These are phyloP conservation scores for Alternaria sp. DNA, from an alignment of 2,329 filamentous ascomycete genomes.

Conservation along the genomic window DNA sequence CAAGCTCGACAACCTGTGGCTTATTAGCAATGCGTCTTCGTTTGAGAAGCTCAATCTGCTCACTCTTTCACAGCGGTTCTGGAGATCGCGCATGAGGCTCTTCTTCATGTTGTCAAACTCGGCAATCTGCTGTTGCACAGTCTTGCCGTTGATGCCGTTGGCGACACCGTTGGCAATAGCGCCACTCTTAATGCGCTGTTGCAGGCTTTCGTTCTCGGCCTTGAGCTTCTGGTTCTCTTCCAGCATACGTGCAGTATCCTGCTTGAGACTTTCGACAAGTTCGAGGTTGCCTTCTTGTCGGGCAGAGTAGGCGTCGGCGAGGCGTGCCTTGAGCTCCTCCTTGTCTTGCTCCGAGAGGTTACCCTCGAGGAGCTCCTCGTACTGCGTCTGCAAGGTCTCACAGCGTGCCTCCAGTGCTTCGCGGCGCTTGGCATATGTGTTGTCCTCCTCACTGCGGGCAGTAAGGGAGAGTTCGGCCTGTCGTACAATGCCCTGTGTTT, in stretches of 20 bases:
- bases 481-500: slow-evolving; percentile 89
- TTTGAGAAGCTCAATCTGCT: slow-evolving; percentile 26
- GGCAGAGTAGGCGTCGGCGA: slow-evolving; percentile 78
- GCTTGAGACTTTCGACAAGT: slow-evolving; percentile 77
- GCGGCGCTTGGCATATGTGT: slow-evolving; percentile 68
- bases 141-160: slow-evolving; percentile 76
- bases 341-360: slow-evolving; percentile 80
- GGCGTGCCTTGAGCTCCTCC: slow-evolving; percentile 80
- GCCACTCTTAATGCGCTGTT: slow-evolving; percentile 73
- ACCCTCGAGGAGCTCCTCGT: slow-evolving; percentile 80
- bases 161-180: slow-evolving; percentile 65
- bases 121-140: slow-evolving; percentile 94
- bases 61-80: slow-evolving; percentile 94
- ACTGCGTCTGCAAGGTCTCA: slow-evolving; percentile 76
- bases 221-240: slow-evolving; percentile 84
- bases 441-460: slow-evolving; percentile 69
- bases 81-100: slow-evolving; percentile 96
- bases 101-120: slow-evolving; percentile 99
- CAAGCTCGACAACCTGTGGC: slow-evolving; percentile 79
- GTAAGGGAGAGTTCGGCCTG: slow-evolving; percentile 89
- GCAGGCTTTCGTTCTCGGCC: slow-evolving; percentile 79
- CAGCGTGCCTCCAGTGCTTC: slow-evolving; percentile 80
- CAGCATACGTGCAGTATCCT: slow-evolving; percentile 76
- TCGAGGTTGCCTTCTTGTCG: slow-evolving; percentile 76
- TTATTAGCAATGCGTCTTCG: slow-evolving; percentile 25